Base-by-base conservation (phyloP, 2,329 filamentous ascomycete genomes). In the Ophiostoma tasmaniense region DNA sequence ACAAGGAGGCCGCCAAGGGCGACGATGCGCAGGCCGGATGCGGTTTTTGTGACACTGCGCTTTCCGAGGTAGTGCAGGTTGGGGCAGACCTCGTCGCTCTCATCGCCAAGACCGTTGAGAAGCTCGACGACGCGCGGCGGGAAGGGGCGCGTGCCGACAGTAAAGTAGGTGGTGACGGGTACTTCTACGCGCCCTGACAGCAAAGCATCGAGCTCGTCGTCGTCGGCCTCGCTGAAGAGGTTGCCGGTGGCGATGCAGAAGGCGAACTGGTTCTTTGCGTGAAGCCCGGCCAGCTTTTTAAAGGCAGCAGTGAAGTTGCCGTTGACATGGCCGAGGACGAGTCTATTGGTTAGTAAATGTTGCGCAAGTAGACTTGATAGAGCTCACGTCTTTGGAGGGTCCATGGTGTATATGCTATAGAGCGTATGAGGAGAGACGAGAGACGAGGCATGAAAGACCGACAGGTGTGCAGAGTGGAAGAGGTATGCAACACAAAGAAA, bases 51-150 rank as follows among this genome's bases (percentile, higher is more conserved):
- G 17, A 90, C 89, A 71, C 91, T 92, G 74, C 92, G 89, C 78
- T 95, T 96, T 69, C 91, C 93, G 0, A 99, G 85, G 75, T 90
- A 96, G 78, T 92, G 91, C 13, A 99, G 85, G 76, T 99, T 98
- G n/a, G 89, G 85, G 76, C 93, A 97, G 22, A 99, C 84, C 73
- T 89, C 87, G 52, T 35, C 30, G 61, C 33, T 22, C 50, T n/a
- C 70, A 33, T 68, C 70, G 37, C 37, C 13, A 10, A 39, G 7
- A 20, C 11, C 84, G 75, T 92, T 85, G 67, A 98, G 84, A 76
- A 88, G 93, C 75, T 90, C 86, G 25, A 90, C 81, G 28, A 97
- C 85, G 37, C 82, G 80, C 2, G 82, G 78, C 0, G 95, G 95
- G 6, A 99, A 82, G n/a, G 89, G 80, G 64, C 83, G 83, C 50